Evolutionary conservation across 768 basidiomycete species (phyloP), one percentile per base, ranked within the genome.

Genomic region (Neoboletus magnificus): DNA sequence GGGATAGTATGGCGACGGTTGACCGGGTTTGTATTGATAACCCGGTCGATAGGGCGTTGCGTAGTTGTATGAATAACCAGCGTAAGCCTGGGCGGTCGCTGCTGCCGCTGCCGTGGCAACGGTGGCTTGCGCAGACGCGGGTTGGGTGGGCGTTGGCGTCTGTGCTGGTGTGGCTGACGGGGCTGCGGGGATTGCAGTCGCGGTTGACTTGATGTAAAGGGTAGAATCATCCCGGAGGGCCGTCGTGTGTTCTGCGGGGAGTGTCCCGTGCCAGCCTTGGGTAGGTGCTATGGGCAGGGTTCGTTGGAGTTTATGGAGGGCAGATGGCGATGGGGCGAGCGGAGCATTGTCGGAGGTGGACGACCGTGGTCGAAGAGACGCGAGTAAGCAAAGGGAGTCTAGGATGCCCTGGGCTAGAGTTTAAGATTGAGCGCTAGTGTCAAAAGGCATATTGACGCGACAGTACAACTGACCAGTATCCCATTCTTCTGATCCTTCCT

Each of bases 401-500:
- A 86, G 64, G 54, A 92, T 90, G 52, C 82, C 77, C 68, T 87
- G 83, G 22, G 91, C 91, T 92, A 66, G 37, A 55, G 58, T 33
- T n/a, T 55, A 51, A 62, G 43, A 32, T 48, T 58, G 55, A 62
- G 64, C 40, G 9, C 4, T 56, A 51, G 52, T 4, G n/a, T 44
- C 29, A 39, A 43, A 52, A 33, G 4, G 57, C 6, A 50, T 35
- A 55, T 60, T 12, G 36, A 43, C 29, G 30, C 36, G 53, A 44
- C 20, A 23, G n/a, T 13, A 40, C 35, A 50, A 70, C 85, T 60
- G 65, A 91, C 91, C 91, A 57, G 81, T 82, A 60, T 89, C 85
- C 87, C 87, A 91, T 68, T 93, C 91, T 69, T 91, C 90, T 12
- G 87, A 87, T 33, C 79, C 86, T 65, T 84, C 80, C 65, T 84